Percentiles rank a stretch among this genome's conserved stretches.
Conservation (phyloP, 176 grass and related monocot genomes). For the Rhynchospora breviuscula region DNA sequence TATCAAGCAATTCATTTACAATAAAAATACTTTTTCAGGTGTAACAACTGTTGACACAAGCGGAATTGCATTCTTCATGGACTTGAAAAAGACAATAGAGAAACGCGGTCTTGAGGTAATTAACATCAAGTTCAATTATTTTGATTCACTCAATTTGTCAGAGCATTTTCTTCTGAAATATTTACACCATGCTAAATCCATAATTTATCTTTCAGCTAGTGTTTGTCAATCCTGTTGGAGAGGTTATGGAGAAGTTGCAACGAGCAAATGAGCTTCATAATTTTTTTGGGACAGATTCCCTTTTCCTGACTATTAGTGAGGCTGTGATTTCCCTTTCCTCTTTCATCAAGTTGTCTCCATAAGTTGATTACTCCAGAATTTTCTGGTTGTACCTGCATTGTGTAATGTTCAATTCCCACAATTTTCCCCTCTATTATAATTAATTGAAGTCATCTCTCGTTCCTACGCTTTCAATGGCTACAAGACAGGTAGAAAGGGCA, state of each 20-base stretch:
- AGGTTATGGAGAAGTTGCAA: slow-evolving; percentile 96
- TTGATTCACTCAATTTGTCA: background rate
- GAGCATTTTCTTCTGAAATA: background rate
- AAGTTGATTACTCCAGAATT: slow-evolving; percentile 15
- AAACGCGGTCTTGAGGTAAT: slow-evolving; percentile 66
- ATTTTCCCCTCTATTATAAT: background rate
- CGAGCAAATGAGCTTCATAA: slow-evolving; percentile 50
- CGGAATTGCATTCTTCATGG: slow-evolving; percentile 69
- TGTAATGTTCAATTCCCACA: slow-evolving; percentile 1
- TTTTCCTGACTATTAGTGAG: slow-evolving; percentile 69
- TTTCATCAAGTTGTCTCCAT: slow-evolving; percentile 53
- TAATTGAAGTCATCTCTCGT: background rate
- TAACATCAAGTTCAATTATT: background rate
- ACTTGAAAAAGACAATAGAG: slow-evolving; percentile 66
- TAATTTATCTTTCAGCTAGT: slow-evolving; percentile 42
- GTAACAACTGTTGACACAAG: slow-evolving; percentile 75
- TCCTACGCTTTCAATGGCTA: background rate
- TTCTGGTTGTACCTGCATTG: background rate
- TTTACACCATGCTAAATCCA: background rate
- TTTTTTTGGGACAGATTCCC: slow-evolving; percentile 45
- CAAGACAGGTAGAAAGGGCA: background rate
- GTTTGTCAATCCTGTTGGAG: slow-evolving; percentile 80
- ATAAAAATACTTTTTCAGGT: slow-evolving; percentile 26
- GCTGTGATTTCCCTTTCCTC: slow-evolving; percentile 65
- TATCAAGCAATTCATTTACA: background rate